These are phyloP conservation scores for Apiotrichum sp. DNA, from an alignment of 1,284 basidiomycete species.

Conservation along the genomic window DNA sequence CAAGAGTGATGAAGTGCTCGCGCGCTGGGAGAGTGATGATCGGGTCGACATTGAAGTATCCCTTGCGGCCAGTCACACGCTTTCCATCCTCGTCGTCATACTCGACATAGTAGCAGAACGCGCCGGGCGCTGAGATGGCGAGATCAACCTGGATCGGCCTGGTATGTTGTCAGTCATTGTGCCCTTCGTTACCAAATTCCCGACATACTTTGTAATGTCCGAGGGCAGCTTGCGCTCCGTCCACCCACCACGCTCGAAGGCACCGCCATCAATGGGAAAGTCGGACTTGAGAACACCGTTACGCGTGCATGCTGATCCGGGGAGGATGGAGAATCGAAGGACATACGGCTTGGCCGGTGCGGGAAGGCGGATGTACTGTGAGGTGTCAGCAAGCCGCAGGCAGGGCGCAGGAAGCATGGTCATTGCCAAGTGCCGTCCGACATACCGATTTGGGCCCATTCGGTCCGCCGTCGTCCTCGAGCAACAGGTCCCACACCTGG, in stretches of 20 bases:
- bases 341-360: slow-evolving; percentile 84
- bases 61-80: slow-evolving; percentile 70
- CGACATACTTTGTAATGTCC: slow-evolving; percentile 54
- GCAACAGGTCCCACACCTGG: slow-evolving; percentile 71
- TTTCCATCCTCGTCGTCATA: slow-evolving; percentile 57
- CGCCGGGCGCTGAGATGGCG: slow-evolving; percentile 88
- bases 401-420: not conserved
- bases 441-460: slow-evolving; percentile 68
- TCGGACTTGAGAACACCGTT: slow-evolving; percentile 90
- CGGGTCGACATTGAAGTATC: slow-evolving; percentile 94
- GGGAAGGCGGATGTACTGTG: slow-evolving; percentile 86
- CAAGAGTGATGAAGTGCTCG: slow-evolving; percentile 52
- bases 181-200: too few species aligned
- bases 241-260: slow-evolving; percentile 71
- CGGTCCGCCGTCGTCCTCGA: slow-evolving; percentile 85
- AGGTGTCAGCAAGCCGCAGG: not conserved
- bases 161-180: not conserved
- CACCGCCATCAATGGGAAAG: slow-evolving; percentile 84
- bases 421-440: too few species aligned
- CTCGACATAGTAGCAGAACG: slow-evolving; percentile 89
- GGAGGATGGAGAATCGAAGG: slow-evolving; percentile 77
- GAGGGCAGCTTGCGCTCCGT: slow-evolving; percentile 56
- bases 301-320: slow-evolving; percentile 77
- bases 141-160: slow-evolving; percentile 87
- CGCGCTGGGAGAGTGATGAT: slow-evolving; percentile 68